Evolutionary conservation across 2,329 filamentous ascomycete genomes (phyloP).

Genomic region (Alternaria ethzedia): DNA sequence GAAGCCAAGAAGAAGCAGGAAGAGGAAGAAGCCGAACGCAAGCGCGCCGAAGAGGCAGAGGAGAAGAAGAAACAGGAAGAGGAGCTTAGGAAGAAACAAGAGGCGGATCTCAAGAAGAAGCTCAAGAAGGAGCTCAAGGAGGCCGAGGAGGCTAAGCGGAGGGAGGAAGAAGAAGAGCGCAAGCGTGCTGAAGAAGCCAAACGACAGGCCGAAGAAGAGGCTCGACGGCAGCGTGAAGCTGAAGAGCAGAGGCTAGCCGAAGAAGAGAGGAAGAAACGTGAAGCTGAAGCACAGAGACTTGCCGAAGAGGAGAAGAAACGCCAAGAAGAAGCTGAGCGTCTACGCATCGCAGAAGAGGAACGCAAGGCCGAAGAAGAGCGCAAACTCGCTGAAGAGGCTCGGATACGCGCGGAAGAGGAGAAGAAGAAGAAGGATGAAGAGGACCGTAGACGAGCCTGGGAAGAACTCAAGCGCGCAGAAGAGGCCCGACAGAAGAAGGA

Average conservation of each 20-base stretch:
- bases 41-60: neutral
- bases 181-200: conserved; percentile 51
- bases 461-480: conserved; percentile 49
- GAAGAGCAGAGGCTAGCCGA: conserved; percentile 55
- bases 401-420: conserved; percentile 52
- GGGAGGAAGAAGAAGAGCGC: conserved; percentile 64
- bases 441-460: conserved; percentile 53
- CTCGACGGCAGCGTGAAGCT: conserved; percentile 51
- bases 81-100: neutral
- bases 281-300: conserved; percentile 44
- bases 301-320: conserved; percentile 38
- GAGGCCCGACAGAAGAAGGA: conserved; percentile 35
- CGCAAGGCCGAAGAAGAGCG: conserved; percentile 36
- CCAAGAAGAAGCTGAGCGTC: conserved; percentile 55
- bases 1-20: conserved; percentile 9
- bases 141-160: conserved; percentile 54
- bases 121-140: conserved; percentile 44
- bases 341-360: conserved; percentile 61
- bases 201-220: conserved; percentile 30
- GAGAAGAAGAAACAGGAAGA: neutral
- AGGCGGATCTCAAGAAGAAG: conserved; percentile 45
- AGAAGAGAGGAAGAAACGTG: conserved; percentile 64
- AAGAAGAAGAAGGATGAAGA: conserved; percentile 55
- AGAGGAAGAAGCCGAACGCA: conserved; percentile 1
- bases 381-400: conserved; percentile 49